These are phyloP conservation scores for Crithidia mellificae DNA, from an alignment of 208 protist species.

Conservation along the genomic window DNA sequence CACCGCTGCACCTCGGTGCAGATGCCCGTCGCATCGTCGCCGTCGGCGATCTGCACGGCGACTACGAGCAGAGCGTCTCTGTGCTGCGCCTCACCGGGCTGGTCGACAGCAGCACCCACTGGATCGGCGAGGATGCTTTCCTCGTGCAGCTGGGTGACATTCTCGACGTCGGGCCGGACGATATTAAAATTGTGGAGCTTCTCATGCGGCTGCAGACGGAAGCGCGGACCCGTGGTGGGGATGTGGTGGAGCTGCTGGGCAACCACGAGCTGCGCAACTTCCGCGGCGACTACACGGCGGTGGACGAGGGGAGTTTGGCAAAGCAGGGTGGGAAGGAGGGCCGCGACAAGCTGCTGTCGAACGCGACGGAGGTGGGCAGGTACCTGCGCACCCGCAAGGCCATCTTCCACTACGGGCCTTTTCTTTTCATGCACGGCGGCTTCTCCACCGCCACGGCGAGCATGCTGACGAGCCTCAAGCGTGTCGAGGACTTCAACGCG, in stretches of 20 bases:
- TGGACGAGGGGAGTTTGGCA: constrained; percentile 60
- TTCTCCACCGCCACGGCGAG: constrained; percentile 74
- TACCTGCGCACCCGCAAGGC: constrained; percentile 82
- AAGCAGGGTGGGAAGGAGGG: constrained; percentile 55
- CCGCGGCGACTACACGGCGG: constrained; percentile 74
- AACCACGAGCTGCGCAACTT: constrained; percentile 94
- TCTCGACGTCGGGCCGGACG: constrained; percentile 89
- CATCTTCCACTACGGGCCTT: constrained; percentile 77
- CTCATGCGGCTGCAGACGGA: constrained; percentile 80
- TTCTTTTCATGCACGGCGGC: constrained; percentile 92
- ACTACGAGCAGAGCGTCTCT: constrained; percentile 78
- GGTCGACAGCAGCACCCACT: constrained; percentile 71
- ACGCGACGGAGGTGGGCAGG: constrained; percentile 57
- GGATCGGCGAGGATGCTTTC: constrained; percentile 75
- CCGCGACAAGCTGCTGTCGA: constrained; percentile 69
- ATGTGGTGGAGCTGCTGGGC: constrained; percentile 86
- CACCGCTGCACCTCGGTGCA: constrained; percentile 12
- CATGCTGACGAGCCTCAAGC: constrained; percentile 74
- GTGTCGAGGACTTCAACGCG: constrained; percentile 78
- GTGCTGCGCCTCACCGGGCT: constrained; percentile 71
- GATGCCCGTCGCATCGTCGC: constrained; percentile 72
- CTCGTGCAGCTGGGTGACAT: constrained; percentile 92
- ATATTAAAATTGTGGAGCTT: constrained; percentile 74
- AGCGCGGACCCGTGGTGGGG: constrained; percentile 64
- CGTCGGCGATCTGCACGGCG: constrained; percentile 86